Evolutionary conservation across 106 monocot genomes (phyloP), one percentile per base, ranked within the genome.

Genomic region (Acorus calamus): DNA sequence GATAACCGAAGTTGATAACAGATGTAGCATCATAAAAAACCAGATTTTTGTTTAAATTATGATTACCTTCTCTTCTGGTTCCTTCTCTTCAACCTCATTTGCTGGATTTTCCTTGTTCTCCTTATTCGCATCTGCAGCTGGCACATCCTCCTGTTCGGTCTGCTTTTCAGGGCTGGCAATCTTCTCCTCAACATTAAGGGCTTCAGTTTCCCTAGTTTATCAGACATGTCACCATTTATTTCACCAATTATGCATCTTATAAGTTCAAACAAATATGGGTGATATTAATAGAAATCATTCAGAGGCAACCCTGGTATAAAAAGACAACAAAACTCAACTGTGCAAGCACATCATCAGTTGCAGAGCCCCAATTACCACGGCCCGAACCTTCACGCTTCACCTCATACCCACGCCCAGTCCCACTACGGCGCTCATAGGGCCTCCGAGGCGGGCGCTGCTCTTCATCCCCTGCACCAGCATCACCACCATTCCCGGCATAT

Each of bases 1-100:
- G 28, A 28, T 28, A 28, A 28, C 28, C 1, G 28, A 28, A 28
- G 0, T 28, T 28, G 28, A 28, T 28, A 28, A 28, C 28, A 28
- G 28, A 28, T 28, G 28, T 0, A 3, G 28, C 13, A 13, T n/a
- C 56, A 14, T 14, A 3, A 12, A 14, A 3, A 14, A 3, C 13
- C 56, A 3, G 13, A 14, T 13, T 2, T 3, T 5, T 12, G n/a
- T 13, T 13, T 14, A 56, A 56, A 14, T 3, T 56, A 56, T 3
- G 13, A 11, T 56, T 67, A 84, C 84, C 80, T 80, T 84, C 14
- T 84, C 84, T 59, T 84, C 84, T 14, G 52, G 50, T 62, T 81
- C 81, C 55, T 84, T 76, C 66, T 84, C 76, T 70, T 68, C 73
- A 42, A 59, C 48, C 47, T 77, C 71, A 45, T 71, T 70, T 66